Evolutionary conservation across 768 basidiomycete genomes (phyloP).

Genomic region (Phaffia australis): DNA sequence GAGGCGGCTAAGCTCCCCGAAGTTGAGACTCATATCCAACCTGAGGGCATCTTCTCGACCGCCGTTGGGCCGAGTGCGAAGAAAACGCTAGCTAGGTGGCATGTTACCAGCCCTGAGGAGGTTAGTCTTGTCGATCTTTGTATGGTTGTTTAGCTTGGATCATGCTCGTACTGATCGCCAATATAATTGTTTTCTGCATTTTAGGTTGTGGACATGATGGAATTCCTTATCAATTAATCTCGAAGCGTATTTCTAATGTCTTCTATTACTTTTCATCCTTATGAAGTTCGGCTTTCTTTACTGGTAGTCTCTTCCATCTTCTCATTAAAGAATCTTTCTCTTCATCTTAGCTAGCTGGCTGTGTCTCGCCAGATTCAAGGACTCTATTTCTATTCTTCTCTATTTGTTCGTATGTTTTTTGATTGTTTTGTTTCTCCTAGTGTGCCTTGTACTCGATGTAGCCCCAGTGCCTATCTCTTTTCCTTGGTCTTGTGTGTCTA

Average conservation of each 20-base stretch:
- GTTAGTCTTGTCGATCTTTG: slow-evolving; percentile 37
- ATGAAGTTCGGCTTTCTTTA: not conserved
- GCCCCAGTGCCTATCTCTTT: not conserved
- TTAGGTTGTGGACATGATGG: slow-evolving; percentile 9
- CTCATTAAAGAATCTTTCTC: not conserved
- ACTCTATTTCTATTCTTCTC: no score
- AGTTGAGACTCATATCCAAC: slow-evolving; percentile 53
- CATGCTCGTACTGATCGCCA: not conserved
- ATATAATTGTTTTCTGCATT: not conserved
- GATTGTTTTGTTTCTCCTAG: not conserved
- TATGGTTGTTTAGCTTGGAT: not conserved
- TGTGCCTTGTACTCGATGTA: not conserved
- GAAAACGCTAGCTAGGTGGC: slow-evolving; percentile 82
- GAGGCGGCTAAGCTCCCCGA: slow-evolving; percentile 36
- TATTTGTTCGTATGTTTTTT: not conserved
- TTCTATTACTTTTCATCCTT: not conserved
- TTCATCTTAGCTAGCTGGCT: not conserved
- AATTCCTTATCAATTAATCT: not conserved
- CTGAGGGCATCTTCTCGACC: slow-evolving; percentile 75
- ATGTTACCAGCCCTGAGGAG: slow-evolving; percentile 78
- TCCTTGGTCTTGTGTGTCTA: not conserved
- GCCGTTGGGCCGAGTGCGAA: slow-evolving; percentile 80
- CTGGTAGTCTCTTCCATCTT: not conserved
- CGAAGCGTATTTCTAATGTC: not conserved
- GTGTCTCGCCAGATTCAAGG: not conserved